Evolutionary conservation across 176 grass and related monocot species (phyloP).

Genomic region (Saccharum spontaneum): DNA sequence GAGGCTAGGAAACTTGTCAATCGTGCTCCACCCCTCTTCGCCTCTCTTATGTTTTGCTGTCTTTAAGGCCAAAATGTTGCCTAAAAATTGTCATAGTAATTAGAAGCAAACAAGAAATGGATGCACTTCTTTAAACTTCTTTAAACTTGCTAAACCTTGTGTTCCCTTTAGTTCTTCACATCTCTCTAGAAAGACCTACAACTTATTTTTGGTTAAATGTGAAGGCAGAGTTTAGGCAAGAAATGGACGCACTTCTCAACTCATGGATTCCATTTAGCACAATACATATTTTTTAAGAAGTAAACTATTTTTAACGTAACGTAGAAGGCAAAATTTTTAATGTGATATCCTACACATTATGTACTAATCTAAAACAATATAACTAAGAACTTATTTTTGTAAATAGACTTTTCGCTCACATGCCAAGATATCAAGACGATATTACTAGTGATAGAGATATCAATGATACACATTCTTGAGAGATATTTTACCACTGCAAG

Average conservation of each 20-base stretch:
- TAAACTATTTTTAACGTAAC: not conserved
- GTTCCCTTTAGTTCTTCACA: not conserved
- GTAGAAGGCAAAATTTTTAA: not conserved
- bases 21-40: not conserved
- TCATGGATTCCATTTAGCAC: not conserved
- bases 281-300: not conserved
- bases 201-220: not conserved
- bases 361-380: not conserved
- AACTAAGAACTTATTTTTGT: not conserved
- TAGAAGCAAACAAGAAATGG: not conserved
- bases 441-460: not conserved
- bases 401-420: not conserved
- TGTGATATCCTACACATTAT: not conserved
- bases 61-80: constrained; percentile 14
- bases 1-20: constrained; percentile 25
- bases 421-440: not conserved
- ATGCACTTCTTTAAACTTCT: not conserved
- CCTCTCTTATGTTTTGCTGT: not conserved
- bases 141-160: not conserved
- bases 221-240: not conserved
- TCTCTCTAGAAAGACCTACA: not conserved
- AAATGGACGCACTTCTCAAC: not conserved
- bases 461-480: not conserved
- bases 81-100: not conserved
- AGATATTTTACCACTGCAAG: not conserved